These are phyloP conservation scores for Boletus eberwhitei DNA, from an alignment of 768 basidiomycete species.

Conservation along the genomic window DNA sequence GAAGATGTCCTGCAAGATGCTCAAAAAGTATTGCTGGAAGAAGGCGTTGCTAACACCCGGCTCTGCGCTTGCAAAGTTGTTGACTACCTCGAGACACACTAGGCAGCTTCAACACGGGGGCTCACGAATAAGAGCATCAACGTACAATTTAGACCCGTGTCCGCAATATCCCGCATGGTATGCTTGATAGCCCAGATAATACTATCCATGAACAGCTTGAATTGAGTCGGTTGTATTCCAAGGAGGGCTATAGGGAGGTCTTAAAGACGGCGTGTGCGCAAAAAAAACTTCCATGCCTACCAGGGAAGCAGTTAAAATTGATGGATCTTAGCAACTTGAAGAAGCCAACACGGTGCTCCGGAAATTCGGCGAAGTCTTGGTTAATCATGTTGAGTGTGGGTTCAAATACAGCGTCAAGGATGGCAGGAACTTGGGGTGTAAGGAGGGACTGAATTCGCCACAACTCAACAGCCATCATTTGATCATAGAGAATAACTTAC, in stretches of 20 bases:
- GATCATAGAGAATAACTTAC: constrained; percentile 46
- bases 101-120: constrained; percentile 5
- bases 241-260: constrained; percentile 53
- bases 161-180: constrained; percentile 97
- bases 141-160: constrained; percentile 77
- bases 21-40: constrained; percentile 95
- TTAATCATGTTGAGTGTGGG: constrained; percentile 98
- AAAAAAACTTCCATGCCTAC: constrained; percentile 41
- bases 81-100: constrained; percentile 93
- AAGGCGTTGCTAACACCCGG: constrained; percentile 81
- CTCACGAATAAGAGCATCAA: background rate
- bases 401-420: constrained; percentile 96
- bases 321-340: constrained; percentile 93
- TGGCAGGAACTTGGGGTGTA: constrained; percentile 91
- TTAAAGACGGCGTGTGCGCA: background rate
- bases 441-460: constrained; percentile 58
- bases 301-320: constrained; percentile 93
- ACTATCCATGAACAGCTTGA: constrained; percentile 97
- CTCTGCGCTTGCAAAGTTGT: constrained; percentile 88
- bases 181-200: constrained; percentile 99
- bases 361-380: constrained; percentile 98
- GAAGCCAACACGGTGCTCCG: constrained; percentile 96
- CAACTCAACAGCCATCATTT: constrained; percentile 3
- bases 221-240: constrained; percentile 83
- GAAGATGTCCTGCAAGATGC: constrained; percentile 92